Base-by-base conservation (phyloP, 75 land plant genomes). In the Pinus albicaulis region DNA sequence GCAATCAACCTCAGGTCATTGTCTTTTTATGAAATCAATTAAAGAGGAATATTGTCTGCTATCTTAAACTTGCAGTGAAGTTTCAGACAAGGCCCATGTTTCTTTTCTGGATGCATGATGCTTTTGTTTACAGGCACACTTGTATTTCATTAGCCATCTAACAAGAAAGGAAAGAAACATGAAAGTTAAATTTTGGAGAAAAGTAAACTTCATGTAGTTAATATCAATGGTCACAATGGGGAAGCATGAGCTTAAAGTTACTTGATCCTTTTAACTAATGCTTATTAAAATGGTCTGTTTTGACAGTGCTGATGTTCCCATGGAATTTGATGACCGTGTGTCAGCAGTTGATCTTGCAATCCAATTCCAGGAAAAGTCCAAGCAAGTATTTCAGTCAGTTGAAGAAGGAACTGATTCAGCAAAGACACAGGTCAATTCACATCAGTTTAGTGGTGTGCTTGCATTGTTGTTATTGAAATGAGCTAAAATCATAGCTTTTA, bases 311-410 rank as follows among this genome's bases (percentile, higher is more conserved):
- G 99, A 97, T 85, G 72, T 90, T 77, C 88, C 95, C 38, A 84
- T 97, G 86, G 88, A 86, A 74, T 94, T 94, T 86, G 99, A 97
- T 79, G 99, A 97, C 57, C 90, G 99, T 24, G 95, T 97, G 19
- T 85, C 92, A 62, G 99, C 99, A 58, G 99, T 97, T 78, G 91
- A 88, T 28, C 88, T 97, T 85, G 99, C 99, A 48, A 94, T 95
- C 63, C 84, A 90, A 80, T 97, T 97, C 78, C 99, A 97, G 77
- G 93, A 97, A 76, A 57, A 75, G n/a, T 89, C 93, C 53, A 83
- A 77, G 60, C 84, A 87, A 23, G 98, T 97, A 10, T 75, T 94
- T 75, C 76, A 82, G 63, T 79, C 88, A 82, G 90, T 89, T 22
- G 90, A 86, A 71, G 95, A 94, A 75, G 99, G 92, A 78, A 97